Conservation (phyloP, 257 asterid genomes). For the Cinchona pubescens region DNA sequence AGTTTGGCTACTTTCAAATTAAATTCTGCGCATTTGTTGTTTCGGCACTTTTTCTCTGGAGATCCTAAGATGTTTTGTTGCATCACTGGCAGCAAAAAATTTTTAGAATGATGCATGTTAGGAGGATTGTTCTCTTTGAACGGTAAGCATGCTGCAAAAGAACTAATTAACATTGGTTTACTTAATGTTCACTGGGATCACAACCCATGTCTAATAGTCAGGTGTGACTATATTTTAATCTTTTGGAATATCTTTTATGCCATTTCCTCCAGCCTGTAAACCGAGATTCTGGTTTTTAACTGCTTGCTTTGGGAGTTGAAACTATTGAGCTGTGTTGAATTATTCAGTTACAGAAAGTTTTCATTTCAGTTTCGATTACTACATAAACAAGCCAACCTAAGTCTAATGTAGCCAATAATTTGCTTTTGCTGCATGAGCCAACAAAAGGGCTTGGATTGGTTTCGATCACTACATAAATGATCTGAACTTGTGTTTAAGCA, state of each 20-base stretch:
- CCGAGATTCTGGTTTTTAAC: neutral
- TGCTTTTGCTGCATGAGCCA: neutral
- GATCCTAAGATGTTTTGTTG: neutral
- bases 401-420: neutral
- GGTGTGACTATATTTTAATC: neutral
- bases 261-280: neutral
- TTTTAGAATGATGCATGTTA: neutral
- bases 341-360: neutral
- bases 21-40: neutral
- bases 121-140: neutral
- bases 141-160: neutral
- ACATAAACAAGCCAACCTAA: neutral
- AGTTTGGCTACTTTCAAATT: conserved; percentile 24
- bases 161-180: neutral
- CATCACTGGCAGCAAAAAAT: neutral
- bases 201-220: neutral
- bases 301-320: conserved; percentile 7
- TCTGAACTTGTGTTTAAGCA: neutral
- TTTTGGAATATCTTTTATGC: neutral
- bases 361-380: neutral
- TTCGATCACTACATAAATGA: neutral
- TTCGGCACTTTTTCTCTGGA: neutral
- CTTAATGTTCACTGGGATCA: neutral
- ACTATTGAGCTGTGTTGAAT: neutral
- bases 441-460: neutral